Evolutionary conservation across 345 rosid species (phyloP).

Genomic region (Crucihimalaya himalaica): DNA sequence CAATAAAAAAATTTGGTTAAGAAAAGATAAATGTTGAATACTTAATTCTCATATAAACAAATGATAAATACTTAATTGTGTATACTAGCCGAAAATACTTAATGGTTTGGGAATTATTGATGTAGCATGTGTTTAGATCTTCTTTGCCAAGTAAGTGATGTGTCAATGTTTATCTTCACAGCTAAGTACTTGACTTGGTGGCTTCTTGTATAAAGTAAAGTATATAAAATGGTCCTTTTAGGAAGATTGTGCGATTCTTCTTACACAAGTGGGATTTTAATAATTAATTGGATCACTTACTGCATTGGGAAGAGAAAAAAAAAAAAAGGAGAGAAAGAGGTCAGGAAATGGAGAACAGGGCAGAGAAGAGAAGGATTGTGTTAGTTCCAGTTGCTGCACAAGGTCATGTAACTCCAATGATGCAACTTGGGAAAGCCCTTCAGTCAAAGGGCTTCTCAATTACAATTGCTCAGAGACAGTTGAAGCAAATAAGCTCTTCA

Average conservation of each 20-base stretch:
- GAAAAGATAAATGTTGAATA: not conserved
- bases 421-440: conserved; percentile 58
- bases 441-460: conserved; percentile 57
- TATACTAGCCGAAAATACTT: not conserved
- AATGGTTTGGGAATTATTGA: not conserved
- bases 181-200: not conserved
- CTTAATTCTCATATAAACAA: not conserved
- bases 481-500: conserved; percentile 36
- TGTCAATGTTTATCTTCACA: not conserved
- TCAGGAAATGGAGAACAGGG: not conserved
- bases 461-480: conserved; percentile 44
- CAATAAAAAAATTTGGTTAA: not conserved
- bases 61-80: no score
- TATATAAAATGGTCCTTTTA: not conserved
- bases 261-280: not conserved
- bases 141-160: not conserved
- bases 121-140: not conserved
- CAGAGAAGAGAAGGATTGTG: conserved; percentile 13
- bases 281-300: not conserved
- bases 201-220: not conserved
- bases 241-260: not conserved
- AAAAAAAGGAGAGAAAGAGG: not conserved
- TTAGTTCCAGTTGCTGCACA: conserved; percentile 14
- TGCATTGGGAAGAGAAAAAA: not conserved
- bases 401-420: conserved; percentile 58